These are phyloP conservation scores for Crithidia expoeki DNA, from an alignment of 208 protist species.

Conservation along the genomic window DNA sequence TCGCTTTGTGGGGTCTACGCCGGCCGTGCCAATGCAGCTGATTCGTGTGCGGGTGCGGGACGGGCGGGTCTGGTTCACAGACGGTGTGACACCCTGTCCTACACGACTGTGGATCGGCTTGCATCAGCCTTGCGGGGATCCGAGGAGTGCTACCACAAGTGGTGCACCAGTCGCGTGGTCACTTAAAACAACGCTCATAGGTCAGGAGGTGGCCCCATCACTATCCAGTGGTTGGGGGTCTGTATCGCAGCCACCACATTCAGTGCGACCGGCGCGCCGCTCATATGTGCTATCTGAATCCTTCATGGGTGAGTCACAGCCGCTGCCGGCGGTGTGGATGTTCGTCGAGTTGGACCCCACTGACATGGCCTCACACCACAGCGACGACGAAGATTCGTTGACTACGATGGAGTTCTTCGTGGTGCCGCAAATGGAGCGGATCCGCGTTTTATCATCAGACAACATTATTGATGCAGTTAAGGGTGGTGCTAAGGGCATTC, in stretches of 20 bases:
- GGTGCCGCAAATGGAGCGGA: constrained; percentile 46
- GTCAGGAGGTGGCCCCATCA: constrained; percentile 23
- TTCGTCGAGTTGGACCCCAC: constrained; percentile 57
- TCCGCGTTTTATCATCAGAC: background rate
- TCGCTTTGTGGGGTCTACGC: constrained; percentile 28
- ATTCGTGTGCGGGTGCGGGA: constrained; percentile 42
- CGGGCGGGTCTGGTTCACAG: background rate
- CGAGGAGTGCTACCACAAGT: background rate
- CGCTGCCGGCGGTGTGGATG: constrained; percentile 69
- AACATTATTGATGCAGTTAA: background rate
- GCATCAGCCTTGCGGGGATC: constrained; percentile 40
- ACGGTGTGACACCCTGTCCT: constrained; percentile 7
- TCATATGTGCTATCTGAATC: constrained; percentile 61
- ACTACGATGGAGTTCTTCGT: constrained; percentile 47
- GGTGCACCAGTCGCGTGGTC: constrained; percentile 20
- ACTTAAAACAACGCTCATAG: constrained; percentile 54
- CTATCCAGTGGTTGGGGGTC: background rate
- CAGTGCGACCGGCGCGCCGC: constrained; percentile 11
- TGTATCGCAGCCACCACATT: background rate
- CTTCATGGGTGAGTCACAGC: constrained; percentile 51
- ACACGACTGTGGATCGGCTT: constrained; percentile 72
- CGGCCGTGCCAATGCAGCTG: constrained; percentile 38
- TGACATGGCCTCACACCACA: background rate
- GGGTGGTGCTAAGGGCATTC: background rate
- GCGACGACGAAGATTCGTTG: background rate